Evolutionary conservation across 1,139 yeast species (phyloP).

Genomic region (Zhuliangozyma parablackwelliae): DNA sequence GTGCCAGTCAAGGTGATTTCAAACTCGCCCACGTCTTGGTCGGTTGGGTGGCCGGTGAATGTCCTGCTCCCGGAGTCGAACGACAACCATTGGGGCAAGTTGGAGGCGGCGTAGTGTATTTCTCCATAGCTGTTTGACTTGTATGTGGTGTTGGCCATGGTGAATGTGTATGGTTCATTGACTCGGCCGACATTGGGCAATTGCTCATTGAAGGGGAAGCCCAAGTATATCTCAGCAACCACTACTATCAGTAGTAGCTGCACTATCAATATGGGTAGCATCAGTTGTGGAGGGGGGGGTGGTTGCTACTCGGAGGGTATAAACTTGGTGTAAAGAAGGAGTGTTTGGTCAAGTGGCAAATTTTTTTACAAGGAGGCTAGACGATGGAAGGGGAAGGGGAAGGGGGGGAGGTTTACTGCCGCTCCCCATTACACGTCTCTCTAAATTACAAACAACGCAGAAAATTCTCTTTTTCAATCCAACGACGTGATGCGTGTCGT

Average conservation of each 20-base stretch:
- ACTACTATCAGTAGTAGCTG: slow-evolving; percentile 6
- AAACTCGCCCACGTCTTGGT: slow-evolving; percentile 45
- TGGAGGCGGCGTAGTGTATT: slow-evolving; percentile 51
- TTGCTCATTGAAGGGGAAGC: slow-evolving; percentile 80
- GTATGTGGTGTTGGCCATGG: slow-evolving; percentile 70
- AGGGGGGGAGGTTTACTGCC: no score
- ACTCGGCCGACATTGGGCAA: slow-evolving; percentile 83
- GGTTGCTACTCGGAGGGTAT: no score
- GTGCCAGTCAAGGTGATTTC: slow-evolving; percentile 56
- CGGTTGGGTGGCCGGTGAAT: slow-evolving; percentile 66
- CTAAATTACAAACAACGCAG: no score
- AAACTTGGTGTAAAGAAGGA: no score
- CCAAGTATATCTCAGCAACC: slow-evolving; percentile 41
- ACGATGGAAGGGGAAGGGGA: no score
- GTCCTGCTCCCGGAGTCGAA: slow-evolving; percentile 62
- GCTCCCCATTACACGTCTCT: no score
- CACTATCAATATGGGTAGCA: slow-evolving; percentile 4
- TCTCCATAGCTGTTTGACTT: slow-evolving; percentile 39
- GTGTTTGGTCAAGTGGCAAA: no score
- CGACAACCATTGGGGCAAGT: slow-evolving; percentile 72
- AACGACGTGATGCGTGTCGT: no score
- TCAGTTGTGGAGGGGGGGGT: slow-evolving; percentile 3
- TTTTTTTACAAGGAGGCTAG: no score
- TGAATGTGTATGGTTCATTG: slow-evolving; percentile 58
- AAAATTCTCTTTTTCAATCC: no score